Evolutionary conservation across 164 flowering plant genomes (phyloP).

Genomic region (Vitis rupestris): DNA sequence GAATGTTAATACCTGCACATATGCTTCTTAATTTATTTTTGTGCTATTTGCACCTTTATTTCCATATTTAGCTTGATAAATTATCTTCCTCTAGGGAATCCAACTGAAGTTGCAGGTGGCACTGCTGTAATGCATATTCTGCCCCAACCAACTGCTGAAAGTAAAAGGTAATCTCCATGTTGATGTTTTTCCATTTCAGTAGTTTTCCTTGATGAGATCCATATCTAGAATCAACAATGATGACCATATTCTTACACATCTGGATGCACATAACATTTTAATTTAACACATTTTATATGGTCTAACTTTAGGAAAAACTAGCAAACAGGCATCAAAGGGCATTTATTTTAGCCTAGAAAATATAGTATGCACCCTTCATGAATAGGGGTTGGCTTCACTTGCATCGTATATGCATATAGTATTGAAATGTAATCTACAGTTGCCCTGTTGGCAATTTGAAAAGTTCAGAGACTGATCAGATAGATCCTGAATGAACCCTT

Average conservation of each 20-base stretch:
- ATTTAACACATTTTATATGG: not conserved
- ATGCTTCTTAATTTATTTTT: not conserved
- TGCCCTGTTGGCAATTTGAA: too few species aligned
- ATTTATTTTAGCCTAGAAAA: too few species aligned
- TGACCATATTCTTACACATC: not conserved
- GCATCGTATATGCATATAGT: too few species aligned
- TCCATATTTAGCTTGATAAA: not conserved
- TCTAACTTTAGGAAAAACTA: not conserved
- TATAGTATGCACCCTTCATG: too few species aligned
- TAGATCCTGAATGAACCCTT: not conserved
- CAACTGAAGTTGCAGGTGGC: constrained; percentile 44
- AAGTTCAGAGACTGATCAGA: too few species aligned
- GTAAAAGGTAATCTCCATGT: constrained; percentile 55
- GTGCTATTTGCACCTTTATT: not conserved
- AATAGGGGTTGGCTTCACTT: too few species aligned
- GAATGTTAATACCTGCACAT: not conserved
- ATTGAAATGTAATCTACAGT: too few species aligned
- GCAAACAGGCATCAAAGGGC: too few species aligned
- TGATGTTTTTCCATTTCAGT: not conserved
- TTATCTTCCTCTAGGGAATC: constrained; percentile 35
- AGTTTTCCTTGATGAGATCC: not conserved
- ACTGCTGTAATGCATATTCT: constrained; percentile 45
- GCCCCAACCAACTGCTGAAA: constrained; percentile 82
- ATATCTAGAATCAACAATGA: not conserved
- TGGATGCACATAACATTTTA: not conserved